A percentile compares a stretch with the other conserved stretches of the same genome.
These are phyloP conservation scores for Penicillium sp. DNA, from an alignment of 2,329 filamentous ascomycete genomes.

Conservation along the genomic window DNA sequence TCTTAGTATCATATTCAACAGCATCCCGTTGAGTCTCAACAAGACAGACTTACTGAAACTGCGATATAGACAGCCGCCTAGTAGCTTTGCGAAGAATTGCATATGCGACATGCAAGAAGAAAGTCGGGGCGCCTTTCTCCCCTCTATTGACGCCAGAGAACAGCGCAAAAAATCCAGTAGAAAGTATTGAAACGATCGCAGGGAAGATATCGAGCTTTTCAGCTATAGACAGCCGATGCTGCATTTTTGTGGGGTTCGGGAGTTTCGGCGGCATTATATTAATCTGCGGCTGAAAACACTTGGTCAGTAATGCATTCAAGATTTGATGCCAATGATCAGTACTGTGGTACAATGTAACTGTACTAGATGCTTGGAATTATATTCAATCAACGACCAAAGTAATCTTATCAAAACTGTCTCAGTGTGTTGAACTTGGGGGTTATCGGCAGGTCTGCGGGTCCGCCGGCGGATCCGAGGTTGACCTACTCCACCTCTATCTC, in stretches of 20 bases:
- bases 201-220: not conserved
- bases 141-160: not conserved
- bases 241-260: not conserved
- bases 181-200: not conserved
- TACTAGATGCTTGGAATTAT: not conserved
- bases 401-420: not conserved
- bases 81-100: constrained; percentile 1
- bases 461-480: not conserved
- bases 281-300: not conserved
- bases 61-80: not conserved
- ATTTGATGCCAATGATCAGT: not conserved
- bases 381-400: not conserved
- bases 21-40: not conserved
- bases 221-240: not conserved
- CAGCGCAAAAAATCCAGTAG: not conserved
- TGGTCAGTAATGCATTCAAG: not conserved
- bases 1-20: not conserved
- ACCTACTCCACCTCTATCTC: not conserved
- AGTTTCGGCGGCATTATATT: not conserved
- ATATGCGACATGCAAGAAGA: not conserved
- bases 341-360: not conserved
- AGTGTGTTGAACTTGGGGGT: not conserved
- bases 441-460: not conserved
- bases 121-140: not conserved
- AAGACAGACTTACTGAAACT: constrained; percentile 1